Evolutionary conservation across 2,329 filamentous ascomycete species (phyloP), one percentile per base, ranked within the genome.

Genomic region (Claviceps capensis): DNA sequence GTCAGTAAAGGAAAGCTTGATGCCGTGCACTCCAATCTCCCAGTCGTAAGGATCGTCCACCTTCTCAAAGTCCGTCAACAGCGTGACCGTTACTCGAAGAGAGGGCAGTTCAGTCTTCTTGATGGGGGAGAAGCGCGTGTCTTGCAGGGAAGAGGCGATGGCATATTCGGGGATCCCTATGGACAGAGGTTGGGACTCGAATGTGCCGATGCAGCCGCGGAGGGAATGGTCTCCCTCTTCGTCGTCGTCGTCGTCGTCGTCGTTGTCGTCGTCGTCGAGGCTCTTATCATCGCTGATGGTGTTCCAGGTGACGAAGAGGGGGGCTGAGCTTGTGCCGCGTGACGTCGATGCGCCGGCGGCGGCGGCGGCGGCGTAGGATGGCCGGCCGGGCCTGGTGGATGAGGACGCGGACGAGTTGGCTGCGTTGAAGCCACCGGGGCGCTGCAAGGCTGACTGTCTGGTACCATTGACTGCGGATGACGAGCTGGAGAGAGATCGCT

Each of bases 281-380:
- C 13, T 19, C 2, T 43, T 13, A 11, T 60, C 62, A 34, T 62
- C 55, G 9, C 58, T 62, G 43, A 88, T 60, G 0, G 80, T 88
- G 70, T 96, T 95, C 90, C 91, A 97, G 7, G 90, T 95, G 47
- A 98, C 87, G 65, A 97, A 97, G 41, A 97, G 77, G 0, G 91
- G 91, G 56, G 83, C 81, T 43, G 78, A 75, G 53, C 68, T 58
- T 57, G 58, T 54, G 57, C 61, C 61, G 54, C 63, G 63, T 45
- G 53, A 53, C 22, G 70, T 65, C 30, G 68, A 73, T 37, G 70
- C 67, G 13, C 63, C 69, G 14, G 71, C 72, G 8, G 72, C 73
- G 8, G 44, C 11, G 8, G 72, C 73, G 8, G 44, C 11, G 26
- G 26, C 17, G 40, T 72, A 72, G 2, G 68, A 73, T 8, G 69